These are phyloP conservation scores for Hydnum rufescens DNA, from an alignment of 768 basidiomycete species.

Conservation along the genomic window DNA sequence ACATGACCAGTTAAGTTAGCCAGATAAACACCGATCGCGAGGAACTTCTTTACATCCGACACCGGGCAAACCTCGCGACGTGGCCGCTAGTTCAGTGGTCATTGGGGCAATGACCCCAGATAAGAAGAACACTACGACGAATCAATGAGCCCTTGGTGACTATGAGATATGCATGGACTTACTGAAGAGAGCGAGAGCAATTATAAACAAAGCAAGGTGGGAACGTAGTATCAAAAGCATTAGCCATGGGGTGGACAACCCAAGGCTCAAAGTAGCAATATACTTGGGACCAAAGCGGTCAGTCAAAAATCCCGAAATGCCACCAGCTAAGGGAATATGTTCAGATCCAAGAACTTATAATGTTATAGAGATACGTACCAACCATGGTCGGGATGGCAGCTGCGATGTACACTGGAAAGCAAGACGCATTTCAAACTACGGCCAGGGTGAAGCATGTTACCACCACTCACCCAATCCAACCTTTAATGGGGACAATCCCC, in stretches of 20 bases:
- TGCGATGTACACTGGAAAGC: no score
- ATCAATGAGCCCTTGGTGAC: not conserved
- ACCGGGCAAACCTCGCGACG: not conserved
- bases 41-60: not conserved
- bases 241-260: not conserved
- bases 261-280: not conserved
- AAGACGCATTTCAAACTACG: no score
- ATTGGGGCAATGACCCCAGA: not conserved
- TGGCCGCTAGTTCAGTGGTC: not conserved
- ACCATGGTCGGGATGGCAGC: no score
- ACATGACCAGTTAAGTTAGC: not conserved
- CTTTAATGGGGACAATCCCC: not conserved
- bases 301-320: no score
- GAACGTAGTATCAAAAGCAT: not conserved
- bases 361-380: no score
- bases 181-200: not conserved
- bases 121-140: not conserved
- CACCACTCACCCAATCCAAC: not conserved
- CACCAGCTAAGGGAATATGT: no score
- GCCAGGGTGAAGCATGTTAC: no score
- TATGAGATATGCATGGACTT: not conserved
- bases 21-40: not conserved
- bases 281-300: not conserved
- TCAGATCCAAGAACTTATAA: no score
- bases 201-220: not conserved